Evolutionary conservation across 2,329 filamentous ascomycete species (phyloP).

Genomic region (Furcasterigmium furcatum): DNA sequence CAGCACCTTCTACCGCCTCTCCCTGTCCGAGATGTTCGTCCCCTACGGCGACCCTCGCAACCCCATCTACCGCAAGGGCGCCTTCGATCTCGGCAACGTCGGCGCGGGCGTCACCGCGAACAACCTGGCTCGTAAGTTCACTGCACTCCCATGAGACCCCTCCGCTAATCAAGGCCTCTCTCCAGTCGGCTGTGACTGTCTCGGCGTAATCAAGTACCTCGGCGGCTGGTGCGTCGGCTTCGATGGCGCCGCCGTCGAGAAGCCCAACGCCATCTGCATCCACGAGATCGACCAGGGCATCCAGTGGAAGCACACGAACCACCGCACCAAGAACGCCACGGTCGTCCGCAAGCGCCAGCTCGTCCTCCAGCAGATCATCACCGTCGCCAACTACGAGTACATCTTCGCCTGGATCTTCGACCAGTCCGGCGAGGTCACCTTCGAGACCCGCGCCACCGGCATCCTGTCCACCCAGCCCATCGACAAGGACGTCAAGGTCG

Average conservation of each 20-base stretch:
- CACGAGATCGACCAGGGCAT: slow-evolving; percentile 75
- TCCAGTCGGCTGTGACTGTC: slow-evolving; percentile 36
- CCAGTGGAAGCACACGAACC: slow-evolving; percentile 75
- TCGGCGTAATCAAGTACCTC: slow-evolving; percentile 54
- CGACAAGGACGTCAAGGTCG: slow-evolving; percentile 40
- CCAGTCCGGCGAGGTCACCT: slow-evolving; percentile 49
- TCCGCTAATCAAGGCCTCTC: too few relatives aligned
- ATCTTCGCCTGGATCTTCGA: slow-evolving; percentile 45
- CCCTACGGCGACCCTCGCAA: slow-evolving; percentile 61
- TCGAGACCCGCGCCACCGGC: slow-evolving; percentile 57
- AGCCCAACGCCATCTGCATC: slow-evolving; percentile 70
- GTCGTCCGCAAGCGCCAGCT: slow-evolving; percentile 53
- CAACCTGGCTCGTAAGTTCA: too few relatives aligned
- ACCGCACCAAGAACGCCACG: slow-evolving; percentile 57
- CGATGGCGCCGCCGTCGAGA: slow-evolving; percentile 60
- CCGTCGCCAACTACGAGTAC: slow-evolving; percentile 54
- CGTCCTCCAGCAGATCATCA: slow-evolving; percentile 60
- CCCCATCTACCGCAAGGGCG: slow-evolving; percentile 64
- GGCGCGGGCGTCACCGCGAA: slow-evolving; percentile 64
- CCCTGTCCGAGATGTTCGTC: slow-evolving; percentile 61
- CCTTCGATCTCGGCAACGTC: slow-evolving; percentile 65
- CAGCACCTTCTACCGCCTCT: slow-evolving; percentile 57
- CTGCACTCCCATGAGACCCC: too few relatives aligned
- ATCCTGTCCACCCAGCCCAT: slow-evolving; percentile 55
- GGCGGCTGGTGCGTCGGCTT: slow-evolving; percentile 55